Conservation (phyloP, 306 rosid species). For the Cyamopsis tetragonoloba region DNA sequence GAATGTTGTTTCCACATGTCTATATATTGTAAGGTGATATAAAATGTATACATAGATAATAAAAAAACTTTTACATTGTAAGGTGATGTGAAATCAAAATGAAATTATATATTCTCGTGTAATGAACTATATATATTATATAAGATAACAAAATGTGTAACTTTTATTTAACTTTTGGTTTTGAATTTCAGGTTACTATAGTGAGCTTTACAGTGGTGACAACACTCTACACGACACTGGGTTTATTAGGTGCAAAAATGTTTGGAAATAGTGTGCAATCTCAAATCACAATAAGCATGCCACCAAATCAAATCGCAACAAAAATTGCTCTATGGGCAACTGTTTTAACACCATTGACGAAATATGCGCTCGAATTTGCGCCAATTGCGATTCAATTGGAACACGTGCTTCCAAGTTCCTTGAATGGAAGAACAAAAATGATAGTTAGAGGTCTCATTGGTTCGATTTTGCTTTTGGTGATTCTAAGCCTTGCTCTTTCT, state of each 20-base stretch:
- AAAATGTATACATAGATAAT: no score
- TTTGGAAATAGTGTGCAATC: conserved; percentile 56
- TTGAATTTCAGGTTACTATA: conserved; percentile 50
- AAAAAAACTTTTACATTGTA: no score
- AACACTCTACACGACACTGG: conserved; percentile 35
- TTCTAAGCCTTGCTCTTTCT: conserved; percentile 51
- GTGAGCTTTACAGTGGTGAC: conserved; percentile 64
- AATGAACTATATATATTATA: no score
- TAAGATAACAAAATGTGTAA: no score
- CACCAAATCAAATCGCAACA: conserved; percentile 38
- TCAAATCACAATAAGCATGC: conserved; percentile 79
- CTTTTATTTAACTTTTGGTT: not conserved
- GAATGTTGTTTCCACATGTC: no score
- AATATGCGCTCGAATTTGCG: conserved; percentile 73
- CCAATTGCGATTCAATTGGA: conserved; percentile 72
- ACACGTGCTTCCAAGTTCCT: conserved; percentile 42
- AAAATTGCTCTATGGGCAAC: conserved; percentile 78
- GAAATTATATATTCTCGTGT: not conserved
- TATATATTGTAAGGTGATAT: no score
- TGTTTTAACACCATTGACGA: conserved; percentile 71
- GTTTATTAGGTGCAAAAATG: conserved; percentile 68
- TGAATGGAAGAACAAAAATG: conserved; percentile 40
- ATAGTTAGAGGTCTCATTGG: conserved; percentile 44
- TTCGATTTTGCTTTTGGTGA: conserved; percentile 43
- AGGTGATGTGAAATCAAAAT: no score